A percentile compares a stretch with the other conserved stretches of the same genome.
phyloP scores from a whole-genome alignment of 202 grass and related monocot genomes.

The Carex arenaria region DNA sequence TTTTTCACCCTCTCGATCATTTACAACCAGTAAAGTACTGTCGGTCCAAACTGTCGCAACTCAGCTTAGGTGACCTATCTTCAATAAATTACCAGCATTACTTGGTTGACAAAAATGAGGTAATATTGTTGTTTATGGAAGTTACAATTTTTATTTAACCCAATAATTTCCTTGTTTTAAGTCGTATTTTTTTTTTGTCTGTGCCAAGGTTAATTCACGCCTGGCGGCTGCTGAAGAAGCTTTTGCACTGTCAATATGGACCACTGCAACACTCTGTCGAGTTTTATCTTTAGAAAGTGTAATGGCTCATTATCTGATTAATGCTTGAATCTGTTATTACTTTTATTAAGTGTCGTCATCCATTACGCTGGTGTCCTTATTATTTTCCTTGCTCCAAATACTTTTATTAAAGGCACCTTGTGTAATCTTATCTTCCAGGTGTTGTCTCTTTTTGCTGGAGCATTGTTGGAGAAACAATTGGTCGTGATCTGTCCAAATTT shows the following conservation, averaged over 20 bases:
- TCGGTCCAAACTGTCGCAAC: conserved; percentile 46
- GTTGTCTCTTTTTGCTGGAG: conserved; percentile 70
- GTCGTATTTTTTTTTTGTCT: conserved; percentile 17
- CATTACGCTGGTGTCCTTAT: neutral
- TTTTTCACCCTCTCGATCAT: conserved; percentile 91
- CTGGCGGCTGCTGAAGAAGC: conserved; percentile 90
- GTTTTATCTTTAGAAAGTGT: conserved; percentile 91
- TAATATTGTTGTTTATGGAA: conserved; percentile 17
- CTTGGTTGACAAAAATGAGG: conserved; percentile 48
- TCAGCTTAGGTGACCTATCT: conserved; percentile 47
- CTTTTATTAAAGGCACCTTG: conserved; percentile 9
- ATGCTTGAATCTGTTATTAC: neutral
- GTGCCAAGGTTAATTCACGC: conserved; percentile 49
- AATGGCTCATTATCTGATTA: conserved; percentile 32
- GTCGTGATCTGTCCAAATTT: conserved; percentile 90
- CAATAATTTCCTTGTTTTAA: neutral
- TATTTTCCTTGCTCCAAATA: conserved; percentile 4
- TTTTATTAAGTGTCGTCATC: conserved; percentile 3
- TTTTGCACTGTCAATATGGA: conserved; percentile 87
- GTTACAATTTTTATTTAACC: neutral
- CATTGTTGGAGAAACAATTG: conserved; percentile 92
- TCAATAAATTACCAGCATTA: conserved; percentile 31
- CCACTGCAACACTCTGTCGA: conserved; percentile 69
- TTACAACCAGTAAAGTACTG: conserved; percentile 81
- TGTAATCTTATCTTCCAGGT: conserved; percentile 51